Base-by-base conservation (phyloP, 1,284 basidiomycete genomes). In the Stygiomarasmius scandens region DNA sequence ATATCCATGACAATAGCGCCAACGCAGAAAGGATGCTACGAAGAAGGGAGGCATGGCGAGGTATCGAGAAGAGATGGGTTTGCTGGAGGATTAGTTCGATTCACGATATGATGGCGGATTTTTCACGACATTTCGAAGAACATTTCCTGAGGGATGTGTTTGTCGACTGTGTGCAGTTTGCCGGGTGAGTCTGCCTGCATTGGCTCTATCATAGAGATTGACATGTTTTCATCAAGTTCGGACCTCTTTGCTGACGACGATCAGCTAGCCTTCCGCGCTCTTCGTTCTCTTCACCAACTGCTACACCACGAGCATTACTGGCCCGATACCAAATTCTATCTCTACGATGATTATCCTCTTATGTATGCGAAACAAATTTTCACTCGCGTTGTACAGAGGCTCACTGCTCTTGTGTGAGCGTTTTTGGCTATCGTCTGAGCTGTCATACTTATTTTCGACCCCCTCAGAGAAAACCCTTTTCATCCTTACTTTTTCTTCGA, bases 51-150 rank as follows among this genome's bases (percentile, higher is more conserved):
- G 25, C 29, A 6, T 58, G 56, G 56, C 3, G 12, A 3, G 20
- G 2, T 5, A 8, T 47, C 11, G 47, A 22, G 20, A 29, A 4
- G 9, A 38, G 6, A 16, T 25, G 20, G 14, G 27, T 58, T 34
- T 32, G 32, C 8, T 58, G 56, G 56, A 38, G 56, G 29, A 54
- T 58, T n/a, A 53, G 56, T 24, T 58, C 56, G 16, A 44, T 49
- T n/a, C 50, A 45, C 32, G 46, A 54, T 27, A 19, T 57, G 29
- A 49, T 52, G 16, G 38, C 49, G 51, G 20, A 24, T 22, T 34
- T 12, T 29, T 45, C 38, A 23, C 20, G 25, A 22, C 27, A 25
- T 32, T 24, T 47, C 29, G 25, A 46, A 6, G 43, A 29, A 16
- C 41, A 43, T 23, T 34, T 32, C 22, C 44, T 54, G 14, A 46